A percentile compares a stretch with the other conserved stretches of the same genome.
These are phyloP conservation scores for Ophiostoma novo-ulmi DNA, from an alignment of 2,329 filamentous ascomycete species.

Conservation along the genomic window DNA sequence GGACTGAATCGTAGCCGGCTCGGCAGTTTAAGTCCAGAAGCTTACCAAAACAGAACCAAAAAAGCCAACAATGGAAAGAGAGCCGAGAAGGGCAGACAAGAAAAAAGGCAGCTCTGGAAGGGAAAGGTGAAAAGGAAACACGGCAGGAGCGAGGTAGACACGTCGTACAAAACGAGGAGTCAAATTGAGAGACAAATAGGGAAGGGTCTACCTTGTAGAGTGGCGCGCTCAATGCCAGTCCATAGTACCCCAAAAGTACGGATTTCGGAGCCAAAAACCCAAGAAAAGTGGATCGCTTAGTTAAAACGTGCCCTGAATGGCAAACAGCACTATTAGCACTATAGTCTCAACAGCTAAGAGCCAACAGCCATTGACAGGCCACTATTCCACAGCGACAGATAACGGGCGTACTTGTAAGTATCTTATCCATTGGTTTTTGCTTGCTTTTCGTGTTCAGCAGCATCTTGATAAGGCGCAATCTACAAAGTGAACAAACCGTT, in stretches of 20 bases:
- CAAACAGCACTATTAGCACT: background rate
- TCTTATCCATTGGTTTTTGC: background rate
- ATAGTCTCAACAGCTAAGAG: background rate
- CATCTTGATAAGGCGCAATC: background rate
- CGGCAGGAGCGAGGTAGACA: background rate
- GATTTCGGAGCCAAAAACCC: background rate
- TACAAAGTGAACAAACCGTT: background rate
- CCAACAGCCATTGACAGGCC: too few species aligned
- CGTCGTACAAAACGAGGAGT: slow-evolving; percentile 4
- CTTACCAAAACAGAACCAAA: background rate
- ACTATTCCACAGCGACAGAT: too few species aligned
- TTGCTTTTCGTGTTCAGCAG: background rate
- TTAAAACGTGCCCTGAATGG: background rate
- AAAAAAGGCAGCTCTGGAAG: background rate
- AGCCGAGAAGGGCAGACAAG: background rate
- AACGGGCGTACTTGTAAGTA: too few species aligned
- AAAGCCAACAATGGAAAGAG: background rate
- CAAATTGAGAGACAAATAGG: background rate
- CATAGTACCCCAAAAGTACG: slow-evolving; percentile 2
- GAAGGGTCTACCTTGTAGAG: slow-evolving; percentile 12
- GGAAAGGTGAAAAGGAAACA: background rate
- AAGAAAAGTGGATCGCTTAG: background rate
- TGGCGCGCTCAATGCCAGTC: slow-evolving; percentile 13
- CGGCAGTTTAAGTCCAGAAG: slow-evolving; percentile 18
- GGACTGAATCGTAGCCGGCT: slow-evolving; percentile 21